Base-by-base conservation (phyloP, 768 basidiomycete species). In the Phlebiopsis flavidoalba region DNA sequence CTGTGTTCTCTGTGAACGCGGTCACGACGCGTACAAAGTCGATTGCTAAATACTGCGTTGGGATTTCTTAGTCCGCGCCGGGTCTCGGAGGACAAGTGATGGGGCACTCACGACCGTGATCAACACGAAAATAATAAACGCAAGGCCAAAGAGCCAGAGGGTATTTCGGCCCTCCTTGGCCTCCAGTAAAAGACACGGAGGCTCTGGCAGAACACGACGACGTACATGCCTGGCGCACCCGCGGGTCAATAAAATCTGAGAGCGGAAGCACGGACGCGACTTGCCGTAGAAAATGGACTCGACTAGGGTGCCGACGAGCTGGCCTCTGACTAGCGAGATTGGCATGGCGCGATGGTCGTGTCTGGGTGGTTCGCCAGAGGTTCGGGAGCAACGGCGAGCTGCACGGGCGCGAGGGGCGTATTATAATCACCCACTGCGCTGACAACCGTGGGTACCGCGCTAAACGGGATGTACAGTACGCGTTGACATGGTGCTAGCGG, bases 21-120 rank as follows among this genome's bases (percentile, higher is more conserved):
- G 63, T 57, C 48, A 71, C 63, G 10, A 62, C 35, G 36, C 70
- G 70, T 15, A 69, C 54, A 14, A 63, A 56, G 21, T 72, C 71
- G 43, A 70, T 63, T 26, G 62, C 15, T 19, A 72, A 31, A 36
- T 72, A 71, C 71, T 43, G 40, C 33, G 10, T 12, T 21, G n/a
- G n/a, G n/a, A n/a, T 19, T 1, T 45, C 2, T 55, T 31, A 48
- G 45, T 21, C 37, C 19, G 37, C 14, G 31, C 40, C 5, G 22
- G 11, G 24, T 22, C 15, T 21, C 21, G 24, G n/a, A 8, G 26
- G 11, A 49, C 1, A 31, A 2, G 33, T 3, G 37, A 19, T n/a
- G 37, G 8, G 15, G n/a, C 0, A 31, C 35, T 19, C 53, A 69
- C 67, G 58, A 63, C 61, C n/a, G 67, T 58, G n/a, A 64, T 59